Base-by-base conservation (phyloP, 352 stramenopile species). In the Pythium sukuiense region DNA sequence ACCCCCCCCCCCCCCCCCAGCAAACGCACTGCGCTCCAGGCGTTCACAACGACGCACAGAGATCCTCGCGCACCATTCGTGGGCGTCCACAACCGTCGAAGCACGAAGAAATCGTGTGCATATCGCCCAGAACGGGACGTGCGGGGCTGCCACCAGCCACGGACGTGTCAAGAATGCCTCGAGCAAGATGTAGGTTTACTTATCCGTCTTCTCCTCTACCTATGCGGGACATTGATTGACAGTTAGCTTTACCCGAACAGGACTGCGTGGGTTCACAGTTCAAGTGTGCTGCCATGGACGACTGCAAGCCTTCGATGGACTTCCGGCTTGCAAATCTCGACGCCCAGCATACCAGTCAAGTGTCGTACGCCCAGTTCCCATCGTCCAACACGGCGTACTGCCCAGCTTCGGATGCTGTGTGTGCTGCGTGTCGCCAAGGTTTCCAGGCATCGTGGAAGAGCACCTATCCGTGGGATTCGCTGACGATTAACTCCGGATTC, bases 371-470 rank as follows among this genome's bases (percentile, higher is more conserved):
- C 2, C 7, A 16, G 35, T 69, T 69, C 16, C 62, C 62, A 8
- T 49, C 54, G 14, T n/a, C 35, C 18, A 69, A 69, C 54, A 63
- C 62, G 24, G 63, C 54, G 7, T 69, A 69, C 45, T 69, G 54
- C 29, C 16, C 4, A 11, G 1, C n/a, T n/a, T 9, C 35, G 7
- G 62, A 69, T 16, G 0, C 62, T 4, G 18, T n/a, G 0, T 69
- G 62, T 16, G n/a, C 24, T 0, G 2, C 4, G 2, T 69, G 62
- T 59, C 29, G 29, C 14, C 4, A 14, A 14, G 35, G 14, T 13
- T 41, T 41, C 8, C 35, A 41, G 35, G 6, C 11, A 14, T 14
- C 9, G 7, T 41, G 35, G 35, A 41, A 41, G 35, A 14, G 14
- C 6, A 41, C 8, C 2, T 41, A 11, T 14, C 5, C 8, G 35